Base-by-base conservation (phyloP, 768 basidiomycete species). In the Neoboletus subvelutipes region DNA sequence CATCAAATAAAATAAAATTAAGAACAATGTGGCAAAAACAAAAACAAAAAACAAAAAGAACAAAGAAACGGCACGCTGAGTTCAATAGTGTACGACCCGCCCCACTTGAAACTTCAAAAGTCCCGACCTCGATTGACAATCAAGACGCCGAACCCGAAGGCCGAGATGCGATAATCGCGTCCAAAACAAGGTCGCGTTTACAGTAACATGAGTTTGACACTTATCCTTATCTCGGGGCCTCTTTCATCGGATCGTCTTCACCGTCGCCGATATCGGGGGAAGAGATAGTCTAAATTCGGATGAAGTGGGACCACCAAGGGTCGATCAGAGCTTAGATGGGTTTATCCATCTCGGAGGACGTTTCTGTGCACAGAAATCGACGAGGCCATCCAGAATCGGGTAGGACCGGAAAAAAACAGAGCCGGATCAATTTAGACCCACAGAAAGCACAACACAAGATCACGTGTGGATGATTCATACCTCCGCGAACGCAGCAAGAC, bases 401-500 rank as follows among this genome's bases (percentile, higher is more conserved):
- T 1, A 33, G 2, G 17, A 45, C 46, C 64, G 64, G 64, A 46
- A 50, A 46, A 50, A 8, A n/a, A 37, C 3, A 15, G 18, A 22
- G 15, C 26, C 9, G 7, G 36, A 39, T 56, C 33, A 49, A 22
- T 18, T 33, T 22, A 39, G 52, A 31, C 18, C 18, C 29, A 20
- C 28, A 11, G 13, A 46, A 52, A 33, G 22, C 41, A 43, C 34
- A 48, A 56, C 39, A 51, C 45, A 45, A 28, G 15, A 33, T 13
- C 41, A 45, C 54, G 61, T 54, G 48, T 43, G 46, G 36, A 41
- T 66, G 3, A 24, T 20, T 6, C 64, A n/a, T 60, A 68, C 62
- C 64, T 65, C 83, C 13, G 74, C 63, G 66, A 90, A 91, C 5
- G 89, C 89, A 60, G 75, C 74, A 37, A 91, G 69, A 3, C 90